phyloP scores from a whole-genome alignment of 2,329 filamentous ascomycete species.

The Paraphaeosphaeria minitans region DNA sequence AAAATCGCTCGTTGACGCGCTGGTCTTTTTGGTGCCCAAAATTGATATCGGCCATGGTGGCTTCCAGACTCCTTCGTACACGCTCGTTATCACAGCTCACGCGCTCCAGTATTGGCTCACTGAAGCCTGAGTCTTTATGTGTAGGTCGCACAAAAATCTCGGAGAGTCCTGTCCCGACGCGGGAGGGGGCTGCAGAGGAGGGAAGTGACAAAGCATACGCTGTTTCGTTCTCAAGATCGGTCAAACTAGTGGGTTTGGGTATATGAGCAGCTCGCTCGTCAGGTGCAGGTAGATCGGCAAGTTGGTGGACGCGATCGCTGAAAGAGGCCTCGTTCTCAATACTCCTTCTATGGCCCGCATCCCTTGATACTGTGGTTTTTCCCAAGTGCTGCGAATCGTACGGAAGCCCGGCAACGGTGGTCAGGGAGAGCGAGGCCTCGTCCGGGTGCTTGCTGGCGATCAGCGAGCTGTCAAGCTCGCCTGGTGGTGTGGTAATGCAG shows the following conservation, averaged over 20 bases:
- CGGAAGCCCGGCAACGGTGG: constrained; percentile 28
- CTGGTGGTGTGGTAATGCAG: constrained; percentile 42
- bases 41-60: constrained; percentile 25
- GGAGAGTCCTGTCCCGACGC: constrained; percentile 32
- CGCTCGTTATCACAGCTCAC: constrained; percentile 31
- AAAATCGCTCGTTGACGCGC: constrained; percentile 30
- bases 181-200: constrained; percentile 30
- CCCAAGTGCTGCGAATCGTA: constrained; percentile 19
- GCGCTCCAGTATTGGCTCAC: constrained; percentile 25
- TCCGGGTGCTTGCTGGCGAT: constrained; percentile 30
- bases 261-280: constrained; percentile 17
- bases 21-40: constrained; percentile 21
- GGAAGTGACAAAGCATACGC: constrained; percentile 34
- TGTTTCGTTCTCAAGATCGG: constrained; percentile 40
- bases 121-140: constrained; percentile 46
- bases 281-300: constrained; percentile 19
- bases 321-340: constrained; percentile 38
- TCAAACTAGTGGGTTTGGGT: constrained; percentile 28
- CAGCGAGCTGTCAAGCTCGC: constrained; percentile 37
- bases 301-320: constrained; percentile 41
- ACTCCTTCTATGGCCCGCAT: constrained; percentile 21
- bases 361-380: constrained; percentile 13
- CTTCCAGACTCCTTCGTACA: constrained; percentile 33
- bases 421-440: constrained; percentile 32
- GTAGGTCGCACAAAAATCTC: constrained; percentile 34